Conservation (phyloP, 495 filamentous ascomycete genomes). For the Aspergillus steynii region DNA sequence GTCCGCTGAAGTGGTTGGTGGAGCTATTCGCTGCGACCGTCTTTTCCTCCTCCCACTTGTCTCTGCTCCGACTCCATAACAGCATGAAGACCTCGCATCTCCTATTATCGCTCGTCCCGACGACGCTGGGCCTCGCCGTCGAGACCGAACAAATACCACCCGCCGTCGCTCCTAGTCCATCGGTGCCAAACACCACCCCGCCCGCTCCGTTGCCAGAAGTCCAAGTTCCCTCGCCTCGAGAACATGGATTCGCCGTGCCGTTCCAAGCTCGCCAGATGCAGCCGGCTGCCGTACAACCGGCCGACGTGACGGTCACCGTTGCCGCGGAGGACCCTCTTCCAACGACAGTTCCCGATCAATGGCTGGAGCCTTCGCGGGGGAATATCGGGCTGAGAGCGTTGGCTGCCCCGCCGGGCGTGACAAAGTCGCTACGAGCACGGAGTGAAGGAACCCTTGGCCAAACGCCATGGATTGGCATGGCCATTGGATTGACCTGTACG, state of each 20-base stretch:
- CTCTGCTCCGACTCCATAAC: not conserved
- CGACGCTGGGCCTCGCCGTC: constrained; percentile 31
- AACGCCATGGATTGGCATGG: constrained; percentile 52
- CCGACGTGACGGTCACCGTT: not conserved
- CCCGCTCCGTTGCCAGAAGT: constrained; percentile 30
- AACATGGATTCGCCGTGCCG: constrained; percentile 5
- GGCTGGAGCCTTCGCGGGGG: constrained; percentile 14
- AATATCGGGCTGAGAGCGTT: constrained; percentile 23
- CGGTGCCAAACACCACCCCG: constrained; percentile 28
- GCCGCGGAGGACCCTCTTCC: constrained; percentile 5
- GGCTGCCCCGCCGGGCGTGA: constrained; percentile 19
- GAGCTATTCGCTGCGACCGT: not conserved
- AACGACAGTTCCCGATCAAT: constrained; percentile 13
- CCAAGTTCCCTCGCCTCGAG: constrained; percentile 10
- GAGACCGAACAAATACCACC: constrained; percentile 23
- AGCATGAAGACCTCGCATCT: constrained; percentile 37
- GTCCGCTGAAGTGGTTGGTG: not conserved
- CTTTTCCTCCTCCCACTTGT: constrained; percentile 11
- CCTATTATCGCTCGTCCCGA: constrained; percentile 35
- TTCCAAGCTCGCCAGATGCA: constrained; percentile 15
- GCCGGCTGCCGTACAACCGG: not conserved
- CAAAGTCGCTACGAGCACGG: constrained; percentile 34
- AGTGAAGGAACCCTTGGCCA: constrained; percentile 49
- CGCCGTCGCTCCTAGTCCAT: constrained; percentile 22
- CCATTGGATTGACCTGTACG: constrained; percentile 47